Conservation (phyloP, 75 land plant species). For the Selaginella moellendorffii region DNA sequence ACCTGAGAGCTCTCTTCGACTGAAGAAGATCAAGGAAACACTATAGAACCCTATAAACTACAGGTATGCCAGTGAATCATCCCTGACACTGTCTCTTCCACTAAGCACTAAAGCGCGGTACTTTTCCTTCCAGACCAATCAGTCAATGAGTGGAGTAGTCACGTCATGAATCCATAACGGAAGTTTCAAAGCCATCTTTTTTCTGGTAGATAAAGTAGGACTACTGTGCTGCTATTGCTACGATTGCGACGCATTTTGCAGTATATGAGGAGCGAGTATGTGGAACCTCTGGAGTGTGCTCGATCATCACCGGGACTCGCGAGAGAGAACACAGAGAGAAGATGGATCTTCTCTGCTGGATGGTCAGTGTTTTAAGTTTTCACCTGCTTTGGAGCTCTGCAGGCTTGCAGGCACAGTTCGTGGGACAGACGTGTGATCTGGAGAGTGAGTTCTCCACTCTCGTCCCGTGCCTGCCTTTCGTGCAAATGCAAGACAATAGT, state of each 20-base stretch:
- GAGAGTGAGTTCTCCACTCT: not conserved
- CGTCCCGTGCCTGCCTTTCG: not conserved
- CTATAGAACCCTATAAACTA: too few species aligned
- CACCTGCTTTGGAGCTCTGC: too few species aligned
- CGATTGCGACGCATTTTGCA: too few species aligned
- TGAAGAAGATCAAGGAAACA: not conserved
- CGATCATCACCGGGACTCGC: too few species aligned
- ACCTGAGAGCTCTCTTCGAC: slow-evolving; percentile 48
- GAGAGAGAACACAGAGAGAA: too few species aligned
- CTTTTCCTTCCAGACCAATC: not conserved
- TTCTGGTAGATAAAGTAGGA: not conserved
- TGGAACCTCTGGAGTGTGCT: too few species aligned
- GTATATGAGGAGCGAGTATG: too few species aligned
- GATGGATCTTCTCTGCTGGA: too few species aligned
- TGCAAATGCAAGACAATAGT: not conserved
- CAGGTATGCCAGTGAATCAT: too few species aligned
- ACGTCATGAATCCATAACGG: not conserved
- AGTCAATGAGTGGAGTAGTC: too few species aligned
- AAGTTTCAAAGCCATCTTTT: not conserved
- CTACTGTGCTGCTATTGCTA: not conserved
- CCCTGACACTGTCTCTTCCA: not conserved
- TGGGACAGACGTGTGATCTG: not conserved
- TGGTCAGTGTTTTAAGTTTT: too few species aligned
- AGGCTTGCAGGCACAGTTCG: too few species aligned
- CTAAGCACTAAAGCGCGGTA: not conserved